Evolutionary conservation across 176 grass and related monocot genomes (phyloP).

Genomic region (Panicum miliaceum): DNA sequence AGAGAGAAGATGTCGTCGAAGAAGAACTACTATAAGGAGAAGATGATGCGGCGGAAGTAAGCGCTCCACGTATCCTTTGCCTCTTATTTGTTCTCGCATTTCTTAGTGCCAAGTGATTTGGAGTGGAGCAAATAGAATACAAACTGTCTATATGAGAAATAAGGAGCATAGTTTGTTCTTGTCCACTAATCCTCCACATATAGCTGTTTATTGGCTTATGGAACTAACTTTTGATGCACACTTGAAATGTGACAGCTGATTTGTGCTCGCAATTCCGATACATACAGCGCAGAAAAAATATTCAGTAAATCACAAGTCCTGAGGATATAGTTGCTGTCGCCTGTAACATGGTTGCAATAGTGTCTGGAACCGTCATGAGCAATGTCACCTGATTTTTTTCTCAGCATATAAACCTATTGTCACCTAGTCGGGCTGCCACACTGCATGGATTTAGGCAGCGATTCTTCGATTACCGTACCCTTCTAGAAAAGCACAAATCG

Average conservation of each 20-base stretch:
- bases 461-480: not conserved
- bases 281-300: not conserved
- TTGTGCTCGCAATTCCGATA: not conserved
- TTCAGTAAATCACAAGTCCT: not conserved
- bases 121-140: not conserved
- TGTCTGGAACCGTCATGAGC: not conserved
- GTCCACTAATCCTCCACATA: not conserved
- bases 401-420: not conserved
- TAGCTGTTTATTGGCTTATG: not conserved
- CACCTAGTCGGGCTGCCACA: not conserved
- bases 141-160: not conserved
- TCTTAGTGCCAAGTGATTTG: slow-evolving; percentile 22
- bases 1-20: slow-evolving; percentile 67
- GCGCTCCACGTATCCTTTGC: not conserved
- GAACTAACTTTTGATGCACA: not conserved
- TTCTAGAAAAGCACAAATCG: not conserved
- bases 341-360: not conserved
- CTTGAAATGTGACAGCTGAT: not conserved
- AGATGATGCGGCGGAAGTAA: slow-evolving; percentile 86
- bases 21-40: slow-evolving; percentile 95
- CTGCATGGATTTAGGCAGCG: not conserved
- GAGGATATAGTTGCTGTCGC: not conserved
- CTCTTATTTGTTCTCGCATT: not conserved
- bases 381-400: not conserved
- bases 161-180: not conserved